Conservation (phyloP, 2,329 filamentous ascomycete species). For the Colletotrichum spinosum region DNA sequence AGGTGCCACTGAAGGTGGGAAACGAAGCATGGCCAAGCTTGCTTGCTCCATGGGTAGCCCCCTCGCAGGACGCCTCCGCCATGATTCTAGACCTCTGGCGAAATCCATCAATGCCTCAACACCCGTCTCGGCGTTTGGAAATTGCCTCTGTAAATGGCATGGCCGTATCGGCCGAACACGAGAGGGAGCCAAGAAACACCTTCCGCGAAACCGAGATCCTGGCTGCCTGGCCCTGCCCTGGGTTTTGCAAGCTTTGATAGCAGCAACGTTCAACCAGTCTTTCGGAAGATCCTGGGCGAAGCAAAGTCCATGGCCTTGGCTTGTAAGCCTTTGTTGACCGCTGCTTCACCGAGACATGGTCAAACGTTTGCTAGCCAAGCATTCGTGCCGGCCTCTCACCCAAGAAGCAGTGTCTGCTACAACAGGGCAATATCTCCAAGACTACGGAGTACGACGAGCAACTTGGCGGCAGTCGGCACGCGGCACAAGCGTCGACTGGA, state of each 20-base stretch:
- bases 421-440: background rate
- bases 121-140: slow-evolving; percentile 26
- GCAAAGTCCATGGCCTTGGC: background rate
- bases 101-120: slow-evolving; percentile 17
- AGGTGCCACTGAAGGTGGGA: slow-evolving; percentile 28
- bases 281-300: too few species aligned
- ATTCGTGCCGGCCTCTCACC: slow-evolving; percentile 8
- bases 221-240: slow-evolving; percentile 11
- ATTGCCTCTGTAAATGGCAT: slow-evolving; percentile 37
- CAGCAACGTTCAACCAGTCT: too few species aligned
- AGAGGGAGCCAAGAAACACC: slow-evolving; percentile 24
- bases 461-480: slow-evolving; percentile 11
- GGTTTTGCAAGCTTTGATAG: background rate
- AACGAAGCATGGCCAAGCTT: slow-evolving; percentile 3
- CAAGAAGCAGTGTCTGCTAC: background rate
- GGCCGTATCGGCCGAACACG: slow-evolving; percentile 31
- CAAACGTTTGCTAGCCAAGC: background rate
- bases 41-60: slow-evolving; percentile 6
- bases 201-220: slow-evolving; percentile 3
- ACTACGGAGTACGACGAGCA: background rate
- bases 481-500: background rate
- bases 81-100: slow-evolving; percentile 29
- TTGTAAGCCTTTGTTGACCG: slow-evolving; percentile 12
- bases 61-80: slow-evolving; percentile 13
- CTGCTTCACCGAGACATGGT: slow-evolving; percentile 27